Base-by-base conservation (phyloP, 495 filamentous ascomycete species). In the Annulohypoxylon nitens region DNA sequence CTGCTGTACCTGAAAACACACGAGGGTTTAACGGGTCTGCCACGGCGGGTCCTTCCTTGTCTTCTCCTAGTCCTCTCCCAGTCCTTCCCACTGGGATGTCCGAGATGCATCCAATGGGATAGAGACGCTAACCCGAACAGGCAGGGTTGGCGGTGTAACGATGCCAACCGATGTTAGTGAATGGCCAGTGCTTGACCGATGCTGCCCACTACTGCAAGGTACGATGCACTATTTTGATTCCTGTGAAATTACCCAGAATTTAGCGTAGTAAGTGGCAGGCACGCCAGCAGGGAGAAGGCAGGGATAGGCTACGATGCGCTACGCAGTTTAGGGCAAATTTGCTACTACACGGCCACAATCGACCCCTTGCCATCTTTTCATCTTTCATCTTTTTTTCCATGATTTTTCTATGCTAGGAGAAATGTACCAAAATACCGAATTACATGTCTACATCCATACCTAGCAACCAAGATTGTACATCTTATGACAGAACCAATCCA, bases 171-270 rank as follows among this genome's bases (percentile, higher is more conserved):
- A 37, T 60, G 25, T 45, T 50, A 71, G 54, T 36, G 43, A 20
- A 12, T 3, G 45, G 72, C 72, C 67, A 75, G 68, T 67, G 59
- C 67, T 45, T 50, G 72, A 64, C 67, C 72, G 67, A 71, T 47
- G 23, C 50, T 43, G 58, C 37, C 69, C 61, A 43, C 57, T 60
- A 69, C 69, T 75, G 73, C 73, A 75, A 75, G 73, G 73, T 72
- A 75, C 73, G 69, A 58, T 54, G 69, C 57, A 69, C 73, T 71
- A 68, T 68, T 75, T 71, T 58, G 62, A 75, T 71, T 68, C 53
- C 48, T 61, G 39, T 75, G 64, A 75, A 75, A 75, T 75, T 75
- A 68, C 67, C 58, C 53, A 34, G 59, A 45, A 34, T 36, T 74
- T 66, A 66, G 66, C 66, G 58, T 67, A 64, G 64, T 69, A 62